phyloP scores from a whole-genome alignment of 768 basidiomycete species.

The Amanita exitialis region DNA sequence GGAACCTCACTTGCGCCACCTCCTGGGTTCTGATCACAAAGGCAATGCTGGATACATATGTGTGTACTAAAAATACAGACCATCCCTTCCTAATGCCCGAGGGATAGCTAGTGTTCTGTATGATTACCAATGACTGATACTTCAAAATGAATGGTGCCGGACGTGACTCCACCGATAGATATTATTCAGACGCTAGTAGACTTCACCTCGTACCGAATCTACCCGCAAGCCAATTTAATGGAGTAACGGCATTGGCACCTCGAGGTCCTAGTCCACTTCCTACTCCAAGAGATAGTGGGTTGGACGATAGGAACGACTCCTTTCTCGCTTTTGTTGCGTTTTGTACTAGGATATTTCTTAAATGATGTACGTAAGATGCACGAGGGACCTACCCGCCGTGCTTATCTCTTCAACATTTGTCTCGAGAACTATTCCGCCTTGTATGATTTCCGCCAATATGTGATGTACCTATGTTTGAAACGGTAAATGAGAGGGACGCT shows the following conservation, averaged over 20 bases:
- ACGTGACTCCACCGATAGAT: too few species aligned
- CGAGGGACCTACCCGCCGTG: conserved; percentile 41
- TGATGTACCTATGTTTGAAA: conserved; percentile 65
- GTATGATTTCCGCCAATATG: conserved; percentile 91
- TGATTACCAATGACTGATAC: neutral
- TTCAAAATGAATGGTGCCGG: neutral
- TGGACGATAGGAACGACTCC: conserved; percentile 72
- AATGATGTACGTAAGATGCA: neutral
- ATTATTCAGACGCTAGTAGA: neutral
- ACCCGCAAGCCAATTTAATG: conserved; percentile 72
- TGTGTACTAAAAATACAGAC: neutral
- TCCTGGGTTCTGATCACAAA: conserved; percentile 16
- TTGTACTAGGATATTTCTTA: conserved; percentile 39
- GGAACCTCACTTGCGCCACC: conserved; percentile 28
- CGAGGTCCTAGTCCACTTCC: conserved; percentile 53
- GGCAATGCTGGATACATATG: neutral
- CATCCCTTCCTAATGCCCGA: neutral
- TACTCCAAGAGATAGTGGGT: conserved; percentile 65
- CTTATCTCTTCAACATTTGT: conserved; percentile 88
- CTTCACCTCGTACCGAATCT: conserved; percentile 47
- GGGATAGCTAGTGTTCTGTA: neutral
- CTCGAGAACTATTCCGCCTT: conserved; percentile 93
- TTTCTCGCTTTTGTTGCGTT: conserved; percentile 61
- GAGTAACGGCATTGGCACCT: conserved; percentile 53
- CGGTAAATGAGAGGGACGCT: neutral